Conservation (phyloP, 2,329 filamentous ascomycete species). For the Xylariomycetidae sp. region DNA sequence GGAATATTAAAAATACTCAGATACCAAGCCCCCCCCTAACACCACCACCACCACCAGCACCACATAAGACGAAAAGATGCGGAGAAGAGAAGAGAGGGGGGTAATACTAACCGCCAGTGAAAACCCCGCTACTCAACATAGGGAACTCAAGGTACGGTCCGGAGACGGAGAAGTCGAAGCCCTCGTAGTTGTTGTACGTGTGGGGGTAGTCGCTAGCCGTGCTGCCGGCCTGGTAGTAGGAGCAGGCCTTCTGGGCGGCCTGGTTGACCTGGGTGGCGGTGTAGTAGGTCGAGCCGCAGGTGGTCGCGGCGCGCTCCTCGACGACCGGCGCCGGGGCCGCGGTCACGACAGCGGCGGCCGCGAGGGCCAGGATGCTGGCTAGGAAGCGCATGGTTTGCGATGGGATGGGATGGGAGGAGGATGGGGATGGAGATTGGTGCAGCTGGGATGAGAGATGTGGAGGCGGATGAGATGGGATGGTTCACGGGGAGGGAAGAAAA, state of each 20-base stretch:
- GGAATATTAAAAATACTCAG: too few species aligned
- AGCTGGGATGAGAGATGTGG: too few species aligned
- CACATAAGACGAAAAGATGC: not conserved
- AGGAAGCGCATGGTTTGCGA: conserved; percentile 21
- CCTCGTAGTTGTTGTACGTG: conserved; percentile 58
- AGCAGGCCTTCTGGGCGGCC: conserved; percentile 48
- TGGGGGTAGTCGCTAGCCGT: conserved; percentile 57
- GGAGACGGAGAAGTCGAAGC: conserved; percentile 52
- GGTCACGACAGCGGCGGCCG: conserved; percentile 15
- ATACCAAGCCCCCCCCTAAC: too few species aligned
- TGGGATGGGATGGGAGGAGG: too few species aligned
- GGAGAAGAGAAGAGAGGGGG: not conserved
- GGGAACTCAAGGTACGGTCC: conserved; percentile 64
- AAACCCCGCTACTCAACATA: conserved; percentile 46
- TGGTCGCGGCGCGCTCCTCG: conserved; percentile 40
- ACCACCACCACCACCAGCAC: too few species aligned
- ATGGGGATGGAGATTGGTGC: too few species aligned
- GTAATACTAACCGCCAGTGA: conserved; percentile 46
- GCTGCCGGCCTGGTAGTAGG: conserved; percentile 38
- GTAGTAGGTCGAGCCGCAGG: conserved; percentile 52
- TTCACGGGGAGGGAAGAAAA: too few species aligned
- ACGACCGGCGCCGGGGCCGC: conserved; percentile 21
- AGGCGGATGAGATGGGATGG: too few species aligned
- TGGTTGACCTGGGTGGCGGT: conserved; percentile 40
- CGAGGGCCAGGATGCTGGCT: conserved; percentile 17